Percentiles rank a stretch among this genome's conserved stretches.
phyloP scores from a whole-genome alignment of 2,329 filamentous ascomycete species.

The Dactylella cylindrospora region DNA sequence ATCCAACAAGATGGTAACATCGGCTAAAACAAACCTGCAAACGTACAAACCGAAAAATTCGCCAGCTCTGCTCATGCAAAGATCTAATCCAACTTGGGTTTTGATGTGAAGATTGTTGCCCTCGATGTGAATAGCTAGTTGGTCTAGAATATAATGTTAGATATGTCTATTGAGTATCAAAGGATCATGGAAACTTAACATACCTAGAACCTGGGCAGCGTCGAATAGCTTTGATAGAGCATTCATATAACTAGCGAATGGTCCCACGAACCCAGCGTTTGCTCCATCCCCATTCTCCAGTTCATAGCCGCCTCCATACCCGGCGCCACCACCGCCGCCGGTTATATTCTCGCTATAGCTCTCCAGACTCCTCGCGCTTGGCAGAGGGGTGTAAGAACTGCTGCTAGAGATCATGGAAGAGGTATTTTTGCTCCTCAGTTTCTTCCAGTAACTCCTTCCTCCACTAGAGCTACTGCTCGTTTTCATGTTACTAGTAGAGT shows the following conservation, averaged over 20 bases:
- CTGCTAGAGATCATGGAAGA: conserved; percentile 55
- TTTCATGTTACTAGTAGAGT: conserved; percentile 47
- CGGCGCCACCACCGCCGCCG: conserved; percentile 50
- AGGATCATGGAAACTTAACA: conserved; percentile 51
- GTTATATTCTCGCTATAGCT: conserved; percentile 54
- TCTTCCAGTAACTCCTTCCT: conserved; percentile 64
- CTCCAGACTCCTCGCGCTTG: conserved; percentile 33
- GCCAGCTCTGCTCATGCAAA: conserved; percentile 87
- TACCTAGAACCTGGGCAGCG: conserved; percentile 88
- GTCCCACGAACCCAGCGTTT: conserved; percentile 70
- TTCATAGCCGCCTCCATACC: conserved; percentile 53
- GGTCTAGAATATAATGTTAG: conserved; percentile 36
- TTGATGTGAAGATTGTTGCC: conserved; percentile 91
- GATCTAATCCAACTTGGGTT: conserved; percentile 90
- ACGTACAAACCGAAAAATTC: conserved; percentile 98
- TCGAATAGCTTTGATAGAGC: conserved; percentile 88
- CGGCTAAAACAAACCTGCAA: conserved; percentile 87
- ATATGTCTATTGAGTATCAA: background rate
- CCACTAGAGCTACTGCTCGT: conserved; percentile 60
- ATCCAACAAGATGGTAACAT: conserved; percentile 81
- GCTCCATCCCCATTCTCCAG: conserved; percentile 29
- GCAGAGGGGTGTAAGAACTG: conserved; percentile 30
- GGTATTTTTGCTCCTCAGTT: conserved; percentile 78
- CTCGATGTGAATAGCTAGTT: conserved; percentile 45
- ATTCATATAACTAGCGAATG: conserved; percentile 87